Evolutionary conservation across 441 rosid species (phyloP), one percentile per base, ranked within the genome.

Genomic region (Gossypium gossypioides): DNA sequence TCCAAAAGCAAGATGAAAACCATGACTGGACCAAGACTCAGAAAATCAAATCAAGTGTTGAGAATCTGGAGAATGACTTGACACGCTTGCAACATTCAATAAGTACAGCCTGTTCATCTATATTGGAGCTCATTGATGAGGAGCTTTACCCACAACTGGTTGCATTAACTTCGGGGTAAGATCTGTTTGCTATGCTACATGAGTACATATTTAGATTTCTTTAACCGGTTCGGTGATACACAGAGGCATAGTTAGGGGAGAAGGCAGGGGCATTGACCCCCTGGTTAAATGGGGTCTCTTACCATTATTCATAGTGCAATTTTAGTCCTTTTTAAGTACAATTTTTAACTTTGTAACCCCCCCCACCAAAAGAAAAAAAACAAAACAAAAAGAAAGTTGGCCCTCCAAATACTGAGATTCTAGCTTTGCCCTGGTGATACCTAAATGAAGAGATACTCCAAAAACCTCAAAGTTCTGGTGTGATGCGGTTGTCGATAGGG

Each of bases 131-230:
- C 54, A 87, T 92, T 69, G 88, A 90, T 48, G 84, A 78, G 69
- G 99, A 94, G 86, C 90, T 94, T 69, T 81, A 89, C 76, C 99
- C 97, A 42, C 99, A 94, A 80, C 87, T 92, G 65, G 81, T 87
- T 68, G 73, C 90, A 34, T 77, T 94, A 79, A 86, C 84, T 80
- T 84, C 94, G 0, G 97, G 97, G 99, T 94, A 92, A 86, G 74
- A 7, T 69, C 75, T 5, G 58, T 22, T 44, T 12, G 32, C n/a
- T 1, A 40, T 61, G 48, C 25, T 32, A 1, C 34, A n/a, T 48
- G 27, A 12, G 34, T 10, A 19, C 32, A 56, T 56, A 22, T 22
- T 13, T n/a, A 65, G 13, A 1, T 24, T 21, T 34, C 18, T 46
- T 46, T 44, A 21, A 42, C 9, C 0, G 19, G 12, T 44, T 65